phyloP scores from a whole-genome alignment of 306 rosid species.

The Cucumis hystrix region DNA sequence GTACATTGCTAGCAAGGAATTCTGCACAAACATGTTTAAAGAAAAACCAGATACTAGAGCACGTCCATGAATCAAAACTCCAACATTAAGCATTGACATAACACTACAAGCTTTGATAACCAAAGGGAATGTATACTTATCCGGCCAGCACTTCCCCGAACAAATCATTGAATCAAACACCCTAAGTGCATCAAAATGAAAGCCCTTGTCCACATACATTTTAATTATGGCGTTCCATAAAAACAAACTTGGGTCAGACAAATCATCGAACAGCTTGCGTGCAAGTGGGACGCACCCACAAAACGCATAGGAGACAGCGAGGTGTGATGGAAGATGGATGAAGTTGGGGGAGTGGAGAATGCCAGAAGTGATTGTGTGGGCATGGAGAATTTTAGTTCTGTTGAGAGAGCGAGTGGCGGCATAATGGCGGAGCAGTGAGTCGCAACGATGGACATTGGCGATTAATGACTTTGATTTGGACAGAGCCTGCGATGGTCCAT shows the following conservation, averaged over 20 bases:
- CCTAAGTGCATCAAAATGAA: constrained; percentile 32
- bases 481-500: constrained; percentile 18
- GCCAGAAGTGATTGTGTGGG: constrained; percentile 34
- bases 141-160: constrained; percentile 30
- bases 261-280: constrained; percentile 39
- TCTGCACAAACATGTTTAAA: constrained; percentile 41
- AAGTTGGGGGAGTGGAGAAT: constrained; percentile 17
- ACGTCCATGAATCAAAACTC: constrained; percentile 50
- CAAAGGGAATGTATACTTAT: constrained; percentile 48
- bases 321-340: constrained; percentile 25
- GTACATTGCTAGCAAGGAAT: constrained; percentile 74
- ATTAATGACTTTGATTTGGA: constrained; percentile 15
- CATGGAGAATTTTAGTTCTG: constrained; percentile 50
- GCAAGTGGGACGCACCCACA: constrained; percentile 44
- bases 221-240: constrained; percentile 45
- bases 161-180: constrained; percentile 48
- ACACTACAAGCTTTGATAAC: constrained; percentile 68
- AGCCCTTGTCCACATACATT: constrained; percentile 30
- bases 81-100: constrained; percentile 29
- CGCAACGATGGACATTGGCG: constrained; percentile 9
- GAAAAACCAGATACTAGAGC: constrained; percentile 35
- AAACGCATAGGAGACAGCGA: constrained; percentile 37
- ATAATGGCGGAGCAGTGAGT: constrained; percentile 24
- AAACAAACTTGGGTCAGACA: constrained; percentile 30
- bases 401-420: constrained; percentile 38